A percentile compares a stretch with the other conserved stretches of the same genome.
phyloP scores from a whole-genome alignment of 495 filamentous ascomycete genomes.

The Melanomma pulvis-pyrius region DNA sequence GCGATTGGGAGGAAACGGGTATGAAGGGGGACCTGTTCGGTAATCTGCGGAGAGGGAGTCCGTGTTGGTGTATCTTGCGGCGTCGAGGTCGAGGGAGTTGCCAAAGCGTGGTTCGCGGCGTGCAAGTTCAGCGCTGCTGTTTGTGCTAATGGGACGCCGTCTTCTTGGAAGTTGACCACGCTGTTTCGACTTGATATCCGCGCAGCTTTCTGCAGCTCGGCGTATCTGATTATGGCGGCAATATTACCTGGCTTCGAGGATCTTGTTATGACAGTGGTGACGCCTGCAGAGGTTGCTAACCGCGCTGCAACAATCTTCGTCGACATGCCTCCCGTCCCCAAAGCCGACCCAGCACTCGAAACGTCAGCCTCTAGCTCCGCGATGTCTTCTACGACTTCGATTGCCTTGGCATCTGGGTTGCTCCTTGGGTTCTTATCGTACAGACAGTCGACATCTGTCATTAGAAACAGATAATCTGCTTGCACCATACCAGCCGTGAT shows the following conservation, averaged over 20 bases:
- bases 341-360: conserved; percentile 79
- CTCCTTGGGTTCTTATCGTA: conserved; percentile 93
- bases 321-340: conserved; percentile 97
- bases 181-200: conserved; percentile 23
- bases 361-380: conserved; percentile 83
- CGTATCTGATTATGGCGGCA: conserved; percentile 77
- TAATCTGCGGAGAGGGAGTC: conserved; percentile 26
- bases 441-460: conserved; percentile 98
- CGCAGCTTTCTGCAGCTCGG: conserved; percentile 57
- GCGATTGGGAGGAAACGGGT: conserved; percentile 90
- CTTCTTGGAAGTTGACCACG: conserved; percentile 25
- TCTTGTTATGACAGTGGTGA: conserved; percentile 91
- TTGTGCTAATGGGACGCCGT: conserved; percentile 17
- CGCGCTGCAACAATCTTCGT: conserved; percentile 96
- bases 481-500: conserved; percentile 98
- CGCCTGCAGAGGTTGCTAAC: conserved; percentile 90
- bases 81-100: conserved; percentile 22
- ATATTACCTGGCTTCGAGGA: conserved; percentile 94
- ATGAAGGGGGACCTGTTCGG: conserved; percentile 65
- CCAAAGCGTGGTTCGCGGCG: conserved; percentile 1
- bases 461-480: conserved; percentile 94
- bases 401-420: conserved; percentile 80
- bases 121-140: conserved; percentile 27
- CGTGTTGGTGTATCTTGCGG: conserved; percentile 23
- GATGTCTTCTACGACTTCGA: conserved; percentile 93